Conservation (phyloP, 2,329 filamentous ascomycete genomes). For the Aaosphaeria arxii region DNA sequence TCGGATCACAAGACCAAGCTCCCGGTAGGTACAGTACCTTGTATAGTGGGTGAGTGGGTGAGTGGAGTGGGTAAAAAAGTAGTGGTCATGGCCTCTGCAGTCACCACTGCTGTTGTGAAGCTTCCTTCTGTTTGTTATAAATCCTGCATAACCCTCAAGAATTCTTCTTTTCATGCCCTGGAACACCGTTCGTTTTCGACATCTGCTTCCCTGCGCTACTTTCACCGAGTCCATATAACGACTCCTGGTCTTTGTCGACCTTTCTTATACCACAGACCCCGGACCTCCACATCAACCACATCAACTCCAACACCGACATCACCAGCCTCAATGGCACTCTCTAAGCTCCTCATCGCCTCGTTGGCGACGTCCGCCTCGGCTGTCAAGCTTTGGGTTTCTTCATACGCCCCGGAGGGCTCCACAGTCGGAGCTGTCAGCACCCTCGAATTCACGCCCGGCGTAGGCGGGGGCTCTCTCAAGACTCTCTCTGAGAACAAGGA, state of each 20-base stretch:
- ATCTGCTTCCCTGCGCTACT: background rate
- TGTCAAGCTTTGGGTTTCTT: conserved; percentile 41
- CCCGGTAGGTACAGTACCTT: conserved; percentile 1
- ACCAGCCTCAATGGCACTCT: conserved; percentile 9
- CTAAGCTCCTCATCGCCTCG: conserved; percentile 13
- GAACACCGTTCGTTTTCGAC: too few relatives aligned
- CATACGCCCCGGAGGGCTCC: conserved; percentile 30
- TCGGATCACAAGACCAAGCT: conserved; percentile 1
- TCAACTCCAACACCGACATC: too few relatives aligned
- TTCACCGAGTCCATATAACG: background rate
- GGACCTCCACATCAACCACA: too few relatives aligned
- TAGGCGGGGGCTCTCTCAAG: conserved; percentile 34
- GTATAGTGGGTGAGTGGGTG: too few relatives aligned
- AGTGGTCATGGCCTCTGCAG: too few relatives aligned
- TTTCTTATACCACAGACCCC: too few relatives aligned
- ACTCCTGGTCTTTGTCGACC: too few relatives aligned
- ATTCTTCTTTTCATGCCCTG: too few relatives aligned
- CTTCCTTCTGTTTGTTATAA: too few relatives aligned
- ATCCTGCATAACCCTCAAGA: too few relatives aligned
- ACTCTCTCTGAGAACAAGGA: conserved; percentile 43
- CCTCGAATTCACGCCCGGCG: conserved; percentile 30
- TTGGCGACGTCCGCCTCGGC: conserved; percentile 15
- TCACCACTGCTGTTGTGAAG: too few relatives aligned
- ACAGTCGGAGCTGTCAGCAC: conserved; percentile 40
- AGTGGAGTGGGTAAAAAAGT: too few relatives aligned